Base-by-base conservation (phyloP, 306 rosid genomes). In the Alnus rubra region DNA sequence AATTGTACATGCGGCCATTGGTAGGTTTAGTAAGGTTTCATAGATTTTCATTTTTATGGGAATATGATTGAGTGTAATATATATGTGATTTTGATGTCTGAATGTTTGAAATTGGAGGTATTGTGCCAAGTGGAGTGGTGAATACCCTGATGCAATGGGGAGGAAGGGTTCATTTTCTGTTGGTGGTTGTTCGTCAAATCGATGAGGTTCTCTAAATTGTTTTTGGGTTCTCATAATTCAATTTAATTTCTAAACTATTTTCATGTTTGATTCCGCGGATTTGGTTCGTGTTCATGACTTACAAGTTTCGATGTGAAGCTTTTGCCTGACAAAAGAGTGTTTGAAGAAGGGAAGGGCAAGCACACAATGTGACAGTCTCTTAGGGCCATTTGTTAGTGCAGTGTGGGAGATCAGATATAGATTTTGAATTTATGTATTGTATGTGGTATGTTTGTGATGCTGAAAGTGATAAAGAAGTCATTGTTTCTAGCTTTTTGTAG, bases 141-240 rank as follows among this genome's bases (percentile, higher is more conserved):
- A 85, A 92, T 84, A 95, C 98, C 83, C 82, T 93, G 69, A 86
- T 95, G 96, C 98, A 95, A 87, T 95, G 99, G 99, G 90, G 87
- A 51, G 99, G 99, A 76, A 91, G 93, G 88, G 75, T 82, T 19
- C 93, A 95, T 56, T 91, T 91, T 89, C 69, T 91, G 80, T 80
- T 85, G 78, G 89, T 90, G 3, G 65, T 95, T 84, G 85, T 95
- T 80, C 72, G 75, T 28, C 88, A 79, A 77, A 73, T 87, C 60
- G 63, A 75, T 1, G 95, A 91, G 97, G 98, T 94, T 81, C 37
- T 74, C 54, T 86, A 18, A 48, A 15, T 74, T 72, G 8, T 54
- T 56, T n/a, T 74, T 63, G 7, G 72, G 31, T 16, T 67, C 2
- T 71, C 64, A 16, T 68, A 58, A 45, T 68, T 45, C 69, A 54